Percentiles rank a stretch among this genome's conserved stretches.
Evolutionary conservation across 2,329 filamentous ascomycete genomes (phyloP).

Genomic region (Achaetomium macrosporum): DNA sequence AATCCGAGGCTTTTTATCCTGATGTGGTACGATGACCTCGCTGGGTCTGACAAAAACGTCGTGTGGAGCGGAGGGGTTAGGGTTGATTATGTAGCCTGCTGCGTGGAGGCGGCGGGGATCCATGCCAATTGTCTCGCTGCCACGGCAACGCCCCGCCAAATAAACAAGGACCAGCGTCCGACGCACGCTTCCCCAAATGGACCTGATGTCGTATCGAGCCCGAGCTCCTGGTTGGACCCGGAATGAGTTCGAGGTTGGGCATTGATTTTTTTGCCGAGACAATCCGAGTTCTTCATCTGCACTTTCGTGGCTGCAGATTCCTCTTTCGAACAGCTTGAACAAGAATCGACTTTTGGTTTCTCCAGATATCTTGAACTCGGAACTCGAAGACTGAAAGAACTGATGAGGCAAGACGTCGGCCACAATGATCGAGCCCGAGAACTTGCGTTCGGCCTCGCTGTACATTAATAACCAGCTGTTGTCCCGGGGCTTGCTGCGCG

Average conservation of each 20-base stretch:
- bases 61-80: conserved; percentile 11
- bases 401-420: conserved; percentile 12
- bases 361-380: background rate
- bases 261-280: conserved; percentile 10
- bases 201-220: conserved; percentile 13
- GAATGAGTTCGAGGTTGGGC: conserved; percentile 7
- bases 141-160: conserved; percentile 25
- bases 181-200: conserved; percentile 7
- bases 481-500: conserved; percentile 57
- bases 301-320: background rate
- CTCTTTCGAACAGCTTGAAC: background rate
- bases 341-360: background rate
- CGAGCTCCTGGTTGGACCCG: conserved; percentile 9
- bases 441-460: conserved; percentile 60
- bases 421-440: conserved; percentile 53
- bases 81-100: background rate
- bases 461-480: conserved; percentile 70
- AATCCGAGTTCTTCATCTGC: background rate
- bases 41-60: background rate
- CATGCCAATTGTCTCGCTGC: conserved; percentile 13
- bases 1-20: conserved; percentile 5
- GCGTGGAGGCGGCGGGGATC: background rate
- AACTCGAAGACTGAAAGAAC: background rate
- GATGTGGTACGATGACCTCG: conserved; percentile 5
- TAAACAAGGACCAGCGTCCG: conserved; percentile 17